phyloP scores from a whole-genome alignment of 345 rosid species.

The Eutrema japonicum region DNA sequence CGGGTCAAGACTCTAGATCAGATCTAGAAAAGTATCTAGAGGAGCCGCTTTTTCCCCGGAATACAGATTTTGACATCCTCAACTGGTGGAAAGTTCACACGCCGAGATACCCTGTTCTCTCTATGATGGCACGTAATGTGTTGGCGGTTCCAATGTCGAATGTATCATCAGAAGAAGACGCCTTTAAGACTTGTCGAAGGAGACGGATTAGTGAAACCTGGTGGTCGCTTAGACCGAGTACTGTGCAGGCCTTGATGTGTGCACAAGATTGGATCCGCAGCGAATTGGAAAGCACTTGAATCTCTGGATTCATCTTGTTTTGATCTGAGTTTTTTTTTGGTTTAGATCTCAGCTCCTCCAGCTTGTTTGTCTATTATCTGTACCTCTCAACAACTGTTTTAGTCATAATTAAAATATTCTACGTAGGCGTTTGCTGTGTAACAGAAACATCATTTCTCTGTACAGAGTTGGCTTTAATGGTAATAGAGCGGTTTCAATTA shows the following conservation, averaged over 20 bases:
- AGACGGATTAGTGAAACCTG: conserved; percentile 59
- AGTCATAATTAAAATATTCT: background rate
- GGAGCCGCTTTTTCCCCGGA: conserved; percentile 82
- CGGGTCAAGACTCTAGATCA: conserved; percentile 54
- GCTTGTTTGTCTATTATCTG: conserved; percentile 28
- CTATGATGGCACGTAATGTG: conserved; percentile 78
- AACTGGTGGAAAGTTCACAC: conserved; percentile 93
- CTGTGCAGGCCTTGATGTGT: conserved; percentile 81
- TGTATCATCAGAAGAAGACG: conserved; percentile 49
- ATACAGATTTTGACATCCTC: conserved; percentile 60
- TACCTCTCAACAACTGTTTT: conserved; percentile 25
- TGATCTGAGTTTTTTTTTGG: conserved; percentile 6
- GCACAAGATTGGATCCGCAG: conserved; percentile 77
- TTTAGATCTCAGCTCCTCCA: conserved; percentile 27
- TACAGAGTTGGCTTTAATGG: conserved; percentile 8
- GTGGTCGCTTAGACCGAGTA: conserved; percentile 55
- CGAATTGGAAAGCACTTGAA: conserved; percentile 50
- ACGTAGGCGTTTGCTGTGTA: background rate
- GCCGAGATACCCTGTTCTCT: conserved; percentile 73
- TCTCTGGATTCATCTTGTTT: background rate
- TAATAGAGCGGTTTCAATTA: background rate
- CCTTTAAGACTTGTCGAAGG: conserved; percentile 45
- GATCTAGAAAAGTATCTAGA: conserved; percentile 84
- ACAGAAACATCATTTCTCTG: conserved; percentile 10
- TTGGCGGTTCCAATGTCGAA: conserved; percentile 68